Evolutionary conservation across 805 yeast species (phyloP), one percentile per base, ranked within the genome.

Genomic region (Pichia phayaonensis): DNA sequence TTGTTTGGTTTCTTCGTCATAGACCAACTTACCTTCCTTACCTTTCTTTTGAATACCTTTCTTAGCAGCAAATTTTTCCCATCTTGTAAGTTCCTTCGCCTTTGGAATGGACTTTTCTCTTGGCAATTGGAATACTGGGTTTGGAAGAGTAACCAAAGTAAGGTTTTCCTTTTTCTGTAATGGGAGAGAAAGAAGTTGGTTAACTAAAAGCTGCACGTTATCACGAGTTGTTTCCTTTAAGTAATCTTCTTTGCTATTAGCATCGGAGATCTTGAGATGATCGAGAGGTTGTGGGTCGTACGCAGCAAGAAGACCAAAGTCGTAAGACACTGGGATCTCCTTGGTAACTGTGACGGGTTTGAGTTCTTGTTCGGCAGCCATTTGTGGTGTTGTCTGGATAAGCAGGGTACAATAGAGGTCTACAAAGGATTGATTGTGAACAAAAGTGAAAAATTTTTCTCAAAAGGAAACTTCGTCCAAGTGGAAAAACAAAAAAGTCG

Each of bases 81-180:
- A 94, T 72, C 84, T 90, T 57, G 99, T 90, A 60, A 83, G 86
- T 49, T 92, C 84, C 73, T 88, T 94, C 49, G 87, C 82, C 71
- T 90, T 90, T 52, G 99, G 99, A 61, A 94, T 71, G 45, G 97
- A 83, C 72, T 94, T 94, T 68, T 94, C 99, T 75, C 99, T 79
- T 49, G 99, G 99, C 56, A 90, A 74, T 52, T 71, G 77, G 20
- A 95, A 84, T 16, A 77, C 68, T 23, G 97, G 95, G 49, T 80
- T 89, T 34, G 99, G 98, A 54, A 94, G 75, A 61, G 77, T 81
- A 48, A 94, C 80, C 55, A 92, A 78, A 11, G 97, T 83, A 80
- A 90, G 81, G 47, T 86, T 79, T 13, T 95, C 79, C 22, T 81
- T 86, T 49, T 86, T 81, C 68, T 84, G 87, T 47, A 90, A 79